phyloP scores from a whole-genome alignment of 768 basidiomycete genomes.

The Tulasnella sp. region DNA sequence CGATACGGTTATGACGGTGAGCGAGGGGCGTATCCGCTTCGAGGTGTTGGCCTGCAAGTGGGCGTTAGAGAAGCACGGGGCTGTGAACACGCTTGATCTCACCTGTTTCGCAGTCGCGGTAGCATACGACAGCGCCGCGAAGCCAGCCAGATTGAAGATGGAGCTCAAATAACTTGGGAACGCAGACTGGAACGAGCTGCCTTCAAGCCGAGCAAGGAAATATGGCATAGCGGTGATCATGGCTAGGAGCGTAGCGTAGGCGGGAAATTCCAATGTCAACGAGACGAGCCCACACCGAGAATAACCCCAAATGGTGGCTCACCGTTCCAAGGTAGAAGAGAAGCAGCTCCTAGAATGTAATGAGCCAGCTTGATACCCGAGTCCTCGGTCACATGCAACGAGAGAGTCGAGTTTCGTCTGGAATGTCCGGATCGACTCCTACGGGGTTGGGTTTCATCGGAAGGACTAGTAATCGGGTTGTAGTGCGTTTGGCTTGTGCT shows the following conservation, averaged over 20 bases:
- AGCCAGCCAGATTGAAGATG: conserved; percentile 52
- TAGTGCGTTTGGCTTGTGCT: background rate
- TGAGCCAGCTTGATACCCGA: conserved; percentile 43
- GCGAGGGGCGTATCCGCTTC: conserved; percentile 40
- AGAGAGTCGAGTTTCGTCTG: conserved; percentile 6
- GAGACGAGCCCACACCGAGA: background rate
- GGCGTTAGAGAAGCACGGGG: background rate
- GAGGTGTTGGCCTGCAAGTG: conserved; percentile 50
- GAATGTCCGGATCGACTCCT: background rate
- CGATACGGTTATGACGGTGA: conserved; percentile 47
- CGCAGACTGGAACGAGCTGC: conserved; percentile 48
- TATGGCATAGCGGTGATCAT: conserved; percentile 81
- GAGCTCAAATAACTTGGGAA: conserved; percentile 63
- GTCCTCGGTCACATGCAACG: background rate
- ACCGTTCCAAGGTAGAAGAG: conserved; percentile 90
- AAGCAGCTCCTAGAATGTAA: conserved; percentile 68
- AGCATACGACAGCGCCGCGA: conserved; percentile 65
- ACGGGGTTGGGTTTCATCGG: background rate
- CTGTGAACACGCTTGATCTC: conserved; percentile 24
- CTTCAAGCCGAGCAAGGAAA: conserved; percentile 61
- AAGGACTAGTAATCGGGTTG: conserved; percentile 2
- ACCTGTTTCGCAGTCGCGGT: conserved; percentile 63
- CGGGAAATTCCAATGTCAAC: conserved; percentile 6
- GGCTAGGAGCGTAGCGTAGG: conserved; percentile 39
- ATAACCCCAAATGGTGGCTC: conserved; percentile 24